phyloP scores from a whole-genome alignment of 768 basidiomycete species.

The Plicaturopsis crispa region DNA sequence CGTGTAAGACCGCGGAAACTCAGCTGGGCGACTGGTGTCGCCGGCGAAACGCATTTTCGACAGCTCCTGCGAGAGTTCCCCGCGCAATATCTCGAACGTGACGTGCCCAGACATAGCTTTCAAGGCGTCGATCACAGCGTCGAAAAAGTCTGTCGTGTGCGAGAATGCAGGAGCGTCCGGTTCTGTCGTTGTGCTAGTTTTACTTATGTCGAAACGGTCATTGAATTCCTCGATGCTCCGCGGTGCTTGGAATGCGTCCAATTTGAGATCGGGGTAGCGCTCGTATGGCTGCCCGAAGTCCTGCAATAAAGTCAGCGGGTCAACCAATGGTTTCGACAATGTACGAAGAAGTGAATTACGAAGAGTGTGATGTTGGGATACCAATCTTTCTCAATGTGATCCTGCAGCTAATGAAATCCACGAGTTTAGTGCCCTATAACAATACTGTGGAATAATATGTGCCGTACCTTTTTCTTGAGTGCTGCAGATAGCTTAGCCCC shows the following conservation, averaged over 20 bases:
- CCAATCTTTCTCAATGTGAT: constrained; percentile 13
- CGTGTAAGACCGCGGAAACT: constrained; percentile 22
- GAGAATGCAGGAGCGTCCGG: constrained; percentile 16
- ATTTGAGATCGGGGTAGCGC: constrained; percentile 9
- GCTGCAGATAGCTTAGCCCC: neutral
- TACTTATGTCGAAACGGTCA: neutral
- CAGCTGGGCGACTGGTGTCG: constrained; percentile 14
- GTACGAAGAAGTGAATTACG: too few species aligned
- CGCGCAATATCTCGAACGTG: constrained; percentile 20
- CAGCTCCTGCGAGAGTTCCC: constrained; percentile 23
- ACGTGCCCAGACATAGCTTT: constrained; percentile 15
- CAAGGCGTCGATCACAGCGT: constrained; percentile 16
- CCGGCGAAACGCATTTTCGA: constrained; percentile 18
- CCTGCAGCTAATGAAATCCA: neutral
- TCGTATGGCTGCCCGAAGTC: too few species aligned
- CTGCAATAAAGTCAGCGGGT: too few species aligned
- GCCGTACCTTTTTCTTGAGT: neutral
- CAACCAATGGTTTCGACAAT: too few species aligned
- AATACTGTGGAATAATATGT: neutral
- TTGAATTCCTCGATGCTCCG: constrained; percentile 16
- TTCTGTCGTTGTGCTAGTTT: neutral
- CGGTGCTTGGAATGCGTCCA: constrained; percentile 11
- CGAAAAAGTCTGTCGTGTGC: constrained; percentile 18
- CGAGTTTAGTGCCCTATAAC: neutral
- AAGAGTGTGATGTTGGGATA: constrained; percentile 18